Percentiles rank a stretch among this genome's conserved stretches.
Conservation (phyloP, 345 rosid genomes). For the Dovyalis caffra region DNA sequence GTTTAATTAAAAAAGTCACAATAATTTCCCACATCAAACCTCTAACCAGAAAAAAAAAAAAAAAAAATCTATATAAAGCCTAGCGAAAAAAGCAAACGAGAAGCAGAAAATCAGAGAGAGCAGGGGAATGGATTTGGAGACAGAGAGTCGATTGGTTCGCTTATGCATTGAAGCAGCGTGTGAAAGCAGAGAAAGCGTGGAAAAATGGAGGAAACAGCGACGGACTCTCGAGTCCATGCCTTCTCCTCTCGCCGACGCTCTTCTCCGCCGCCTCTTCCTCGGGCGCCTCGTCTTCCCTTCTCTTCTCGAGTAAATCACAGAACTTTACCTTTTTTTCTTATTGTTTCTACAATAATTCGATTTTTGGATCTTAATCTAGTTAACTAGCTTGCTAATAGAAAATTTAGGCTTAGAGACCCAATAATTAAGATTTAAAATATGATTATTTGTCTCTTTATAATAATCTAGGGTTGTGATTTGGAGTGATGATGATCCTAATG, state of each 20-base stretch:
- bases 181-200: conserved; percentile 56
- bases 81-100: neutral
- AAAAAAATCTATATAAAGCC: too few species aligned
- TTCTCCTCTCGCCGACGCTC: conserved; percentile 70
- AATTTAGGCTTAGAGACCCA: too few species aligned
- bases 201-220: conserved; percentile 73
- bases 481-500: too few species aligned
- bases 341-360: too few species aligned
- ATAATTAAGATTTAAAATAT: too few species aligned
- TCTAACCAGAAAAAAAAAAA: too few species aligned
- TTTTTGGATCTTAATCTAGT: too few species aligned
- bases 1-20: too few species aligned
- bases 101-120: neutral
- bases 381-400: too few species aligned
- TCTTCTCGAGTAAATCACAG: conserved; percentile 62
- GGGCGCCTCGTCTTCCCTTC: conserved; percentile 87
- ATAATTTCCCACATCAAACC: neutral
- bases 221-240: conserved; percentile 73
- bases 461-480: too few species aligned
- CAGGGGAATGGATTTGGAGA: conserved; percentile 15
- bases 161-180: conserved; percentile 77
- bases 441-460: too few species aligned
- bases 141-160: conserved; percentile 49
- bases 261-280: conserved; percentile 58
- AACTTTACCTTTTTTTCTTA: neutral